Evolutionary conservation across 129 eudicot species (phyloP).

Genomic region (Calendula officinalis): DNA sequence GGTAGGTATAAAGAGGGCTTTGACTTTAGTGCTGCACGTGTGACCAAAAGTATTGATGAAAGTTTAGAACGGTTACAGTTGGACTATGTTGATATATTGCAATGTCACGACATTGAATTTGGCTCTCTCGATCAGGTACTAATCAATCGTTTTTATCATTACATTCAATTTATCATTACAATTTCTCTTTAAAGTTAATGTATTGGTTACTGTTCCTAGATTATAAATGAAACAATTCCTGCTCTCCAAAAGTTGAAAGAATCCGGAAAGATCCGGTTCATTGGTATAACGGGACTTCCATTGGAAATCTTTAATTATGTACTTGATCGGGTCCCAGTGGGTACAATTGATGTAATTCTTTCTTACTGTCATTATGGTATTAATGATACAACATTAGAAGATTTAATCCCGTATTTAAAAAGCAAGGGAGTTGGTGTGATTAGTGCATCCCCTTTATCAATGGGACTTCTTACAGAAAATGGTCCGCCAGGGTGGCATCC

Average conservation of each 20-base stretch:
- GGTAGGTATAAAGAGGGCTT: conserved; percentile 90
- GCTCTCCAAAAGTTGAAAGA: conserved; percentile 82
- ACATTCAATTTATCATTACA: neutral
- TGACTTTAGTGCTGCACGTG: conserved; percentile 88
- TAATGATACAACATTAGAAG: conserved; percentile 80
- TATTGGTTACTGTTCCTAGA: conserved; percentile 32
- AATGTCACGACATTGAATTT: conserved; percentile 95
- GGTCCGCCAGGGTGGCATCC: conserved; percentile 99
- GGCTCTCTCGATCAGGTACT: conserved; percentile 92
- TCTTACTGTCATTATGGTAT: conserved; percentile 89
- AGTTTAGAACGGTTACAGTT: conserved; percentile 88
- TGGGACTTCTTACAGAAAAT: conserved; percentile 97
- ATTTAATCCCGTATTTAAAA: conserved; percentile 79
- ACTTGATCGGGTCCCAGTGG: conserved; percentile 81
- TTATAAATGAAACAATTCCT: conserved; percentile 87
- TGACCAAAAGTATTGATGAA: conserved; percentile 82
- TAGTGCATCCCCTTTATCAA: conserved; percentile 90
- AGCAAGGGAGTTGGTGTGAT: conserved; percentile 93
- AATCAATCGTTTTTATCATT: neutral
- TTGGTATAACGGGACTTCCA: conserved; percentile 98
- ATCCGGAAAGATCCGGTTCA: conserved; percentile 78
- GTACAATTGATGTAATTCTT: conserved; percentile 77
- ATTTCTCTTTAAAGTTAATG: neutral
- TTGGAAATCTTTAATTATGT: conserved; percentile 74
- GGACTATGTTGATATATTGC: conserved; percentile 88